phyloP scores from a whole-genome alignment of 2,329 filamentous ascomycete genomes.

The Pyrenophora teres region DNA sequence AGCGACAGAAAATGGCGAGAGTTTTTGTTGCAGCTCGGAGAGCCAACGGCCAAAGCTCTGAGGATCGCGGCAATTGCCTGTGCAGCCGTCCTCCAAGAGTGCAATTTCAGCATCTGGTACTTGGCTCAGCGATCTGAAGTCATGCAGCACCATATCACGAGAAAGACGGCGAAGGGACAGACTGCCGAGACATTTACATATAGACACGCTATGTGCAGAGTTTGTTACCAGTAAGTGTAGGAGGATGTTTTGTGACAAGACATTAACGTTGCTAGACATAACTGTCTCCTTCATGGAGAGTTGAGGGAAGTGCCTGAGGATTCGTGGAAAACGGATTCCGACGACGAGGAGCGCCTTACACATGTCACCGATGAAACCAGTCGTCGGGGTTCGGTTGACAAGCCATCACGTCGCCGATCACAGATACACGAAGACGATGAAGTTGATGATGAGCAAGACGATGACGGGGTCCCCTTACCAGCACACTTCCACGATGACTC shows the following conservation, averaged over 20 bases:
- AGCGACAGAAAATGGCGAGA: constrained; percentile 35
- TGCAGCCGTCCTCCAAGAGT: constrained; percentile 42
- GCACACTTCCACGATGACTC: constrained; percentile 23
- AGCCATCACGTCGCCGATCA: neutral
- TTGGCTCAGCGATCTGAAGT: constrained; percentile 39
- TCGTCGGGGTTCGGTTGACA: constrained; percentile 3
- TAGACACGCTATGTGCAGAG: constrained; percentile 30
- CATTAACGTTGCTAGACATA: constrained; percentile 28
- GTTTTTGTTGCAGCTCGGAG: constrained; percentile 39
- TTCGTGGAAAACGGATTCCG: constrained; percentile 9
- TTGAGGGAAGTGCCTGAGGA: constrained; percentile 37
- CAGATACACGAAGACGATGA: neutral
- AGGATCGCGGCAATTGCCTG: constrained; percentile 45
- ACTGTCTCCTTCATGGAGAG: constrained; percentile 51
- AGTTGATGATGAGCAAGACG: neutral
- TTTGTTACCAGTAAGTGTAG: constrained; percentile 39
- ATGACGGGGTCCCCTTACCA: constrained; percentile 1
- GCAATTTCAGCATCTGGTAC: constrained; percentile 50
- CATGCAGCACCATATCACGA: constrained; percentile 12
- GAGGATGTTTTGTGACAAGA: neutral
- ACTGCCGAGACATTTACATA: constrained; percentile 20
- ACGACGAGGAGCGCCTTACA: constrained; percentile 7
- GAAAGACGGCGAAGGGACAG: constrained; percentile 8
- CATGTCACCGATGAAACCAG: constrained; percentile 5
- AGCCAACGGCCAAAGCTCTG: constrained; percentile 26